Evolutionary conservation across 2,329 filamentous ascomycete genomes (phyloP), one percentile per base, ranked within the genome.

Genomic region (Penicillium sp.): DNA sequence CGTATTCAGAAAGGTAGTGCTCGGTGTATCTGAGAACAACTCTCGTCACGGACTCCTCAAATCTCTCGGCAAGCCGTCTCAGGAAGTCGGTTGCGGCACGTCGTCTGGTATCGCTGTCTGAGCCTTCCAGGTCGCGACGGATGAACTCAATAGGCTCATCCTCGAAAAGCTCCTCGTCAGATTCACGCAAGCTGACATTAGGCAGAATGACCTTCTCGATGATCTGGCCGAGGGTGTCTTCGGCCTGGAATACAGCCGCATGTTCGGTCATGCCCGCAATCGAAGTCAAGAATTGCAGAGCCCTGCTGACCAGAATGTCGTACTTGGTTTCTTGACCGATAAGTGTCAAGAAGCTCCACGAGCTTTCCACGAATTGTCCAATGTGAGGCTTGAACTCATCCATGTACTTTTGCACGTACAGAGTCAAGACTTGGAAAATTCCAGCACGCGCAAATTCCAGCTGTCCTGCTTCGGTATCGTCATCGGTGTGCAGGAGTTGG

Each of bases 131-230:
- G 69, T 98, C 93, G 62, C 89, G 81, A 55, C 93, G 81, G 64
- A 98, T 98, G 66, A 95, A 98, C 69, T 98, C 93, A 57, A 98
- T 98, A 0, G 93, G 93, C 73, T 98, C 94, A 65, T 98, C 94
- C 66, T 98, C 93, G 61, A 98, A 97, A 58, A 95, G 79, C 68
- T 98, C 93, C 48, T 95, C 80, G 58, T 98, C 94, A 0, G 90
- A 93, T 62, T 96, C 93, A 57, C 94, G 83, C 53, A 98, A 75
- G 15, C 86, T 85, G 51, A 98, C 82, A 63, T 97, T 98, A 8
- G 93, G 91, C 56, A 98, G 73, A 50, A 98, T 87, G 51, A 97
- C 93, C 72, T 95, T 95, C 67, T 97, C 89, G 8, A 96, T 87
- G 47, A 98, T 87, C 66, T 95, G 86, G 17, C 83, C 82, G 31